phyloP scores from a whole-genome alignment of 129 eudicot genomes.

The Calendula officinalis region DNA sequence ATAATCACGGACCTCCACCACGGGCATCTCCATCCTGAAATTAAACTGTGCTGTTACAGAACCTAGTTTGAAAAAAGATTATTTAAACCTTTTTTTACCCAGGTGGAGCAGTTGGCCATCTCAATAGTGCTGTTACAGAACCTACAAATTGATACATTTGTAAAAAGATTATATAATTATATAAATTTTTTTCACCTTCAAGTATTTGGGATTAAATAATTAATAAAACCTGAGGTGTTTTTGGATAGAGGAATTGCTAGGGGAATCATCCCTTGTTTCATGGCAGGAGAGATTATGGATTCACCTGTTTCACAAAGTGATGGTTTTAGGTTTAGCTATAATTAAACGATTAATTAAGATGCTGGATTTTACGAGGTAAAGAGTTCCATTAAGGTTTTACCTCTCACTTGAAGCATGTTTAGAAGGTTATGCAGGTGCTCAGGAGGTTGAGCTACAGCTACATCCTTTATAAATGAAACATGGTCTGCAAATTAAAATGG shows the following conservation, averaged over 20 bases:
- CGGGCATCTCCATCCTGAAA: conserved; percentile 97
- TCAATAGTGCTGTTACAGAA: conserved; percentile 76
- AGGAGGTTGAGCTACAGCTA: conserved; percentile 83
- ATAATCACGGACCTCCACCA: conserved; percentile 83
- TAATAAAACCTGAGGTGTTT: conserved; percentile 46
- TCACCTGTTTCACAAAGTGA: conserved; percentile 55
- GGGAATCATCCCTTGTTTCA: conserved; percentile 82
- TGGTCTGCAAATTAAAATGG: conserved; percentile 59
- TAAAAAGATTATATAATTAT: not conserved
- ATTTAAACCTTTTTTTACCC: no score
- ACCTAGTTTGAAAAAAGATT: no score
- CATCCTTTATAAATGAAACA: conserved; percentile 69
- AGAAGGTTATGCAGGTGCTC: conserved; percentile 81
- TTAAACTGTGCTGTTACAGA: conserved; percentile 66
- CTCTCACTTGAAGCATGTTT: conserved; percentile 89
- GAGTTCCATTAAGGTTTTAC: conserved; percentile 39
- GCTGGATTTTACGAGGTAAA: not conserved
- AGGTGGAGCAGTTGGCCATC: conserved; percentile 99
- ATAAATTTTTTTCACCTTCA: not conserved
- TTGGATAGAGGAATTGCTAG: conserved; percentile 82
- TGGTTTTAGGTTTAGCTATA: not conserved
- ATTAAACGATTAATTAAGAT: not conserved
- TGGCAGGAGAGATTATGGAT: conserved; percentile 72
- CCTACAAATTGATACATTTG: conserved; percentile 41
- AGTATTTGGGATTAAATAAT: not conserved